Base-by-base conservation (phyloP, 331 rosid genomes). In the Telfairia occidentalis region DNA sequence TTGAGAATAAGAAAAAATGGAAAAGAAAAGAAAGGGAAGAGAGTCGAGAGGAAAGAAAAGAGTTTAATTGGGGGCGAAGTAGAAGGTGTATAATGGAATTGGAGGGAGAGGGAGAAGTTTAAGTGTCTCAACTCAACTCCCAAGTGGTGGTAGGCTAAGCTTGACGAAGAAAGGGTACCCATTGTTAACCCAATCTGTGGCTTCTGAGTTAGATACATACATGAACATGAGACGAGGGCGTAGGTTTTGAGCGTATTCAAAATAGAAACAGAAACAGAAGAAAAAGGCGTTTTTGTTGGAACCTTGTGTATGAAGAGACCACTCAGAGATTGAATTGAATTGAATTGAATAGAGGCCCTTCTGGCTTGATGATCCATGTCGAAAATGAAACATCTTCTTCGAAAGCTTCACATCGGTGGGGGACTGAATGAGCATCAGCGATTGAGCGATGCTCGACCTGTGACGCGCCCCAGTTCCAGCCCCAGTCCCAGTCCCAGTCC, bases 401-500 rank as follows among this genome's bases (percentile, higher is more conserved):
- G 97, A 80, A 95, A 90, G 88, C 99, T 95, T 78, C 99, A 95
- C 90, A 95, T 95, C 89, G 99, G 97, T 60, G 97, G 96, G 11
- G 92, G 90, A 32, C 66, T 81, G 76, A 87, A 82, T 71, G 92
- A 82, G 23, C 90, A 80, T 48, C 92, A 83, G 48, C 59, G 96
- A 60, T 77, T 89, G 79, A 74, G 82, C 8, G 87, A 85, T 21
- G 18, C 85, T 9, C 81, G 38, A 1, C 82, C 95, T 9, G 77
- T 71, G 5, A 30, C 76, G n/a, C 78, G 78, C 35, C 84, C 86
- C 70, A 77, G 57, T 37, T 66, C 81, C 6, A 66, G 35, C 8
- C 77, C 34, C 73, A 76, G 71, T 34, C 71, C 81, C 6, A 66
- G 35, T 5, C 77, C 34, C 73, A 76, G 71, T 34, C 71, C 75